Conservation (phyloP, 2,329 filamentous ascomycete genomes). For the Xylariaceae sp. region DNA sequence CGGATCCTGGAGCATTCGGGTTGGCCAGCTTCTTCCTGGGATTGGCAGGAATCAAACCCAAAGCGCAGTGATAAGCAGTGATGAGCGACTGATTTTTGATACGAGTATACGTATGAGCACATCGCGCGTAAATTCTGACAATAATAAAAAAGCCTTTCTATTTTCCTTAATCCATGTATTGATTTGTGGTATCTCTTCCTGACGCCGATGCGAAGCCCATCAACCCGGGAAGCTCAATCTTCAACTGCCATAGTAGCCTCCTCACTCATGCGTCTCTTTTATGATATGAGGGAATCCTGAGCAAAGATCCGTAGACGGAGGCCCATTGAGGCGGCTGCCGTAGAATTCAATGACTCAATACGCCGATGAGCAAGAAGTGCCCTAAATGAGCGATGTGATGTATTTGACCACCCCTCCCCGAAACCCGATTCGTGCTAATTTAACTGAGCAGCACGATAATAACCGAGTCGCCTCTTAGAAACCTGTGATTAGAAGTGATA, state of each 20-base stretch:
- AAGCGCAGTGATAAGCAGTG: constrained; percentile 36
- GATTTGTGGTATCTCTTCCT: constrained; percentile 23
- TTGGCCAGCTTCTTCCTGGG: constrained; percentile 77
- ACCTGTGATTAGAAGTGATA: constrained; percentile 46
- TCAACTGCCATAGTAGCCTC: constrained; percentile 6
- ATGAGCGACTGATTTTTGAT: constrained; percentile 17
- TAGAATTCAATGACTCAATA: constrained; percentile 7
- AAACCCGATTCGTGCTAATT: constrained; percentile 18
- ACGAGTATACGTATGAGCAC: not conserved
- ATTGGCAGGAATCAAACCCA: constrained; percentile 53
- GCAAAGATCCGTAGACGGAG: constrained; percentile 1
- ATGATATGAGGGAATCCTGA: constrained; percentile 5
- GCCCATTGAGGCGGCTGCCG: not conserved
- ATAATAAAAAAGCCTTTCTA: constrained; percentile 9
- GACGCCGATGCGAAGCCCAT: constrained; percentile 16
- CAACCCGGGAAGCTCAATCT: constrained; percentile 10
- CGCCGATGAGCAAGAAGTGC: constrained; percentile 7
- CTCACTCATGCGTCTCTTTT: not conserved
- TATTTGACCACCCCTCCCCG: constrained; percentile 1
- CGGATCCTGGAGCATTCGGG: constrained; percentile 64
- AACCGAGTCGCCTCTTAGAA: constrained; percentile 80
- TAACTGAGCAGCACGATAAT: constrained; percentile 81
- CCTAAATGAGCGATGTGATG: constrained; percentile 3
- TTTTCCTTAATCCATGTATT: constrained; percentile 16
- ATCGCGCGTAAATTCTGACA: constrained; percentile 13